Conservation (phyloP, 148 eudicot genomes). For the Rhododendron molle region DNA sequence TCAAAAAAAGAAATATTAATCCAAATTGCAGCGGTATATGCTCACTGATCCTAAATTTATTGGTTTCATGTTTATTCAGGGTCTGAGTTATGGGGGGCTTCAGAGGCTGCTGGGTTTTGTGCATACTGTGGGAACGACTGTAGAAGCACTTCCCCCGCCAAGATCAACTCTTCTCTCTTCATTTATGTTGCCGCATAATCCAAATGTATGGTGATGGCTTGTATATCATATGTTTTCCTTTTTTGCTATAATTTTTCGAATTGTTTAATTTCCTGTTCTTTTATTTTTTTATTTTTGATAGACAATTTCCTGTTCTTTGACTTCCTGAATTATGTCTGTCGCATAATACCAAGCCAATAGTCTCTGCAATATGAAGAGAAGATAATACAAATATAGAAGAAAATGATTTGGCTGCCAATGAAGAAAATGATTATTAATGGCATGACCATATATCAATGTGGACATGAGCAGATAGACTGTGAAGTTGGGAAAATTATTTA, state of each 20-base stretch:
- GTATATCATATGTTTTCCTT: neutral
- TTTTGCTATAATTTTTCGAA: neutral
- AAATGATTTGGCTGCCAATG: neutral
- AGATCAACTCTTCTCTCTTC: constrained; percentile 61
- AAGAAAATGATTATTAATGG: neutral
- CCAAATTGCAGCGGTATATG: neutral
- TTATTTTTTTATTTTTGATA: too few species aligned
- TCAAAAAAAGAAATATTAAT: neutral
- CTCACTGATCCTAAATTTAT: neutral
- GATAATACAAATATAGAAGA: neutral
- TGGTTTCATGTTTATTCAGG: constrained; percentile 26
- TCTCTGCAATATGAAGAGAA: neutral
- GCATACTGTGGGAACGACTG: constrained; percentile 61
- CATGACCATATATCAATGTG: neutral
- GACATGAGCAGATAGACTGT: neutral
- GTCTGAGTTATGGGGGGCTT: constrained; percentile 57
- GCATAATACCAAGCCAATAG: neutral
- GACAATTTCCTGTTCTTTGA: neutral
- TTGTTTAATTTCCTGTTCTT: too few species aligned
- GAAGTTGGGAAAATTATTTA: neutral
- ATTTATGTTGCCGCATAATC: constrained; percentile 49
- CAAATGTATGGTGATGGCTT: constrained; percentile 39
- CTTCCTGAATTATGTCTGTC: neutral
- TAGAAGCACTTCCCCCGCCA: constrained; percentile 72
- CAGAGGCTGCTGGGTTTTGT: constrained; percentile 70